Conservation (phyloP, 345 rosid species). For the Ricinus communis region DNA sequence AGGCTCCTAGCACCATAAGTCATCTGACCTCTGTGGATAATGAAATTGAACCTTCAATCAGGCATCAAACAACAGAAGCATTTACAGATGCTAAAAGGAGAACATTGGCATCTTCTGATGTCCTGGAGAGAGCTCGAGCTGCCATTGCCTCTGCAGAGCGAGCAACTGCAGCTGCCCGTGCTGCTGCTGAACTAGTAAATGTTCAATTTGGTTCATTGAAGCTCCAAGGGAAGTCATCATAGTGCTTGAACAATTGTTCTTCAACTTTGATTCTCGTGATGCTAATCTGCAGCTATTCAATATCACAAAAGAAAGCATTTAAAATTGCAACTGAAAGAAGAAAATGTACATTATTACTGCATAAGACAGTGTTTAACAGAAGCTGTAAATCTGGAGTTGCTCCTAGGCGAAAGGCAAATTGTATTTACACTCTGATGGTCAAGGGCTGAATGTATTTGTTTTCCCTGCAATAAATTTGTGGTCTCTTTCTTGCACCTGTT, state of each 20-base stretch:
- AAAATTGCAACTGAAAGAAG: background rate
- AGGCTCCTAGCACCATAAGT: slow-evolving; percentile 30
- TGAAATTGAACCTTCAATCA: slow-evolving; percentile 38
- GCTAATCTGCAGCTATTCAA: background rate
- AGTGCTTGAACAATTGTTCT: background rate
- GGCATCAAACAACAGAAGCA: slow-evolving; percentile 19
- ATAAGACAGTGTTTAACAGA: background rate
- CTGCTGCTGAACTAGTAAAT: slow-evolving; percentile 78
- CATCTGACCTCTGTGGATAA: slow-evolving; percentile 16
- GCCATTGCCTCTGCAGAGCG: slow-evolving; percentile 85
- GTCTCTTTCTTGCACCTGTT: background rate
- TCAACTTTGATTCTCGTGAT: background rate
- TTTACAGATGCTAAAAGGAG: slow-evolving; percentile 29
- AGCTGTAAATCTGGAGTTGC: background rate
- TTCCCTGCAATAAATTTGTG: background rate
- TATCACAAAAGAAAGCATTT: slow-evolving; percentile 3
- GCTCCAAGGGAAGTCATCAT: slow-evolving; percentile 36
- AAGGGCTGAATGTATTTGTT: background rate
- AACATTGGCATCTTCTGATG: slow-evolving; percentile 45
- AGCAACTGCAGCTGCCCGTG: slow-evolving; percentile 80
- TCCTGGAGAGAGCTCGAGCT: slow-evolving; percentile 74
- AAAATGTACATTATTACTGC: background rate
- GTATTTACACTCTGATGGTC: too few relatives aligned
- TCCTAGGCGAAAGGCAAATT: background rate
- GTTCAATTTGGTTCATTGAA: slow-evolving; percentile 43